Percentiles rank a stretch among this genome's conserved stretches.
phyloP scores from a whole-genome alignment of 768 basidiomycete species.

The Chalciporus pseudorubinellus region DNA sequence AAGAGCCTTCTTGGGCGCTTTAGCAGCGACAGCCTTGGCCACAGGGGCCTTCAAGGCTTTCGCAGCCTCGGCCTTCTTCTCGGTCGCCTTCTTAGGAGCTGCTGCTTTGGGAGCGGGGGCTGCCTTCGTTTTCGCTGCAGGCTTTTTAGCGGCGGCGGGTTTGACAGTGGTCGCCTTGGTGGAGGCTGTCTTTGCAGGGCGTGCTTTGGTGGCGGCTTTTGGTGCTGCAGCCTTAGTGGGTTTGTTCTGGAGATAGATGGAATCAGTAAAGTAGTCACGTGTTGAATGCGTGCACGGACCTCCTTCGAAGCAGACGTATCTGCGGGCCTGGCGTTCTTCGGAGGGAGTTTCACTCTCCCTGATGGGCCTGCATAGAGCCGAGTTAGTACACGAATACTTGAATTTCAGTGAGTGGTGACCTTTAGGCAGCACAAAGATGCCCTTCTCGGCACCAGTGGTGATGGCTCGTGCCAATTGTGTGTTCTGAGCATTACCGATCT shows the following conservation, averaged over 20 bases:
- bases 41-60: conserved; percentile 27
- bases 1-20: no score
- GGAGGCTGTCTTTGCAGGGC: conserved; percentile 28
- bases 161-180: conserved; percentile 26
- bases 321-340: conserved; percentile 50
- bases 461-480: conserved; percentile 81
- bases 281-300: conserved; percentile 38
- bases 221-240: conserved; percentile 31
- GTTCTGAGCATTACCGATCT: conserved; percentile 74
- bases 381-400: conserved; percentile 2
- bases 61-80: conserved; percentile 34
- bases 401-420: conserved; percentile 41
- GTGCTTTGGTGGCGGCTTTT: conserved; percentile 23
- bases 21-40: conserved; percentile 14
- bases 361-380: conserved; percentile 35
- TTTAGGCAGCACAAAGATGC: conserved; percentile 84
- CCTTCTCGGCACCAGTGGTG: conserved; percentile 75
- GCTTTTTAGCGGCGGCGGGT: conserved; percentile 23
- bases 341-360: conserved; percentile 66
- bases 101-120: conserved; percentile 33
- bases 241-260: conserved; percentile 24
- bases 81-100: conserved; percentile 42
- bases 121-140: conserved; percentile 37
- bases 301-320: conserved; percentile 57
- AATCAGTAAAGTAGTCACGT: conserved; percentile 22